These are phyloP conservation scores for Raphanus raphanistrum DNA, from an alignment of 345 rosid genomes.

Conservation along the genomic window DNA sequence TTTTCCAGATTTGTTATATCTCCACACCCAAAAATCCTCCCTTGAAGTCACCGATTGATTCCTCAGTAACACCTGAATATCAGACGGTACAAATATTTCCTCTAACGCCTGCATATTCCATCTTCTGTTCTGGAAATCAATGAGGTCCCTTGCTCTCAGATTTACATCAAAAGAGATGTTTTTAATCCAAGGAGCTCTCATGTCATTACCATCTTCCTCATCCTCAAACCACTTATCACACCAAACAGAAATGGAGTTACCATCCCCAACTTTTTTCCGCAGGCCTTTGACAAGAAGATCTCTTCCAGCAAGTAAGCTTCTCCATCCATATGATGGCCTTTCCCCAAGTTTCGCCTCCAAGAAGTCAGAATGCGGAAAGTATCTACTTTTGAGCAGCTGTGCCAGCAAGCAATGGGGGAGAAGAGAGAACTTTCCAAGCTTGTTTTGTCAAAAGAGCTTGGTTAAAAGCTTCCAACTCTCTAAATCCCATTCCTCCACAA, in stretches of 20 bases:
- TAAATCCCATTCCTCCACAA: not conserved
- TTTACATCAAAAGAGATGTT: not conserved
- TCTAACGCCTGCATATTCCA: not conserved
- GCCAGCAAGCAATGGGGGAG: not conserved
- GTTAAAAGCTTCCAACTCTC: not conserved
- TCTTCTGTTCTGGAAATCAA: not conserved
- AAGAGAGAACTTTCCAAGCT: not conserved
- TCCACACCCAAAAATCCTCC: too few species aligned
- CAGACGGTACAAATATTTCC: not conserved
- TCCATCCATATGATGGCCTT: not conserved
- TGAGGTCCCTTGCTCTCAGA: not conserved
- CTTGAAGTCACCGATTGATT: too few species aligned
- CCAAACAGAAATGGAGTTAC: not conserved
- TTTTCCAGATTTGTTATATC: too few species aligned
- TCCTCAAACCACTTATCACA: not conserved
- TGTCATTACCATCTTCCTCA: not conserved
- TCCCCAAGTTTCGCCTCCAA: not conserved
- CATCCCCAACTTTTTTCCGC: not conserved
- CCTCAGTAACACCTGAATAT: too few species aligned
- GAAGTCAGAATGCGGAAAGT: not conserved
- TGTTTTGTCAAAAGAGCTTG: not conserved
- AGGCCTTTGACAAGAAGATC: not conserved
- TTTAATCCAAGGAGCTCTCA: not conserved
- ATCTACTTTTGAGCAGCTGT: not conserved
- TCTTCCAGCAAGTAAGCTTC: not conserved